phyloP scores from a whole-genome alignment of 1,284 basidiomycete genomes.

The Trichosporon ovoides region DNA sequence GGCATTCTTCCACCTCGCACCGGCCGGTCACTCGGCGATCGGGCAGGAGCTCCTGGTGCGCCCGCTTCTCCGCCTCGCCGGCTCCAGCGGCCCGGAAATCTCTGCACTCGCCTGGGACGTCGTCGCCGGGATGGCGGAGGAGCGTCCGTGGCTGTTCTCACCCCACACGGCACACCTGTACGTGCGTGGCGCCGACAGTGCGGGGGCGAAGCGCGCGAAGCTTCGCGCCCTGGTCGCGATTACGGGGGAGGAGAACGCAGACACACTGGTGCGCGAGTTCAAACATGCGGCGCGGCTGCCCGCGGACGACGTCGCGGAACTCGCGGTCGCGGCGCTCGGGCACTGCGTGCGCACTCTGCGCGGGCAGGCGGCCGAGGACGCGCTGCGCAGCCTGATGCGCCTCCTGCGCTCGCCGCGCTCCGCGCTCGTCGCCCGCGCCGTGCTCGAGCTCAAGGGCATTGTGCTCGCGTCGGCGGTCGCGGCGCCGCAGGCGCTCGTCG shows the following conservation, averaged over 20 bases:
- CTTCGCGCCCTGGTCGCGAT: constrained; percentile 64
- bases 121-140: constrained; percentile 59
- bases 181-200: constrained; percentile 62
- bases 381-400: constrained; percentile 65
- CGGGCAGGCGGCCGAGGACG: constrained; percentile 63
- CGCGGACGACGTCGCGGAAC: constrained; percentile 63
- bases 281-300: constrained; percentile 73
- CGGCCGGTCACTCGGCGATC: constrained; percentile 46
- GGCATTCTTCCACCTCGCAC: constrained; percentile 67
- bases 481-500: constrained; percentile 61
- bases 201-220: constrained; percentile 65
- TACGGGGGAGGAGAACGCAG: constrained; percentile 62
- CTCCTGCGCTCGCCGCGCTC: constrained; percentile 66
- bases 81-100: constrained; percentile 56
- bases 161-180: constrained; percentile 62
- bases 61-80: constrained; percentile 40
- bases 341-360: constrained; percentile 59
- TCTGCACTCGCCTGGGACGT: constrained; percentile 69
- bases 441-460: constrained; percentile 75
- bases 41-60: constrained; percentile 38
- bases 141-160: constrained; percentile 60
- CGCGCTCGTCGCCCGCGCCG: constrained; percentile 67
- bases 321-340: constrained; percentile 72
- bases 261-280: constrained; percentile 69
- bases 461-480: constrained; percentile 54